Conservation (phyloP, 768 basidiomycete genomes). For the Agaricus blazei region DNA sequence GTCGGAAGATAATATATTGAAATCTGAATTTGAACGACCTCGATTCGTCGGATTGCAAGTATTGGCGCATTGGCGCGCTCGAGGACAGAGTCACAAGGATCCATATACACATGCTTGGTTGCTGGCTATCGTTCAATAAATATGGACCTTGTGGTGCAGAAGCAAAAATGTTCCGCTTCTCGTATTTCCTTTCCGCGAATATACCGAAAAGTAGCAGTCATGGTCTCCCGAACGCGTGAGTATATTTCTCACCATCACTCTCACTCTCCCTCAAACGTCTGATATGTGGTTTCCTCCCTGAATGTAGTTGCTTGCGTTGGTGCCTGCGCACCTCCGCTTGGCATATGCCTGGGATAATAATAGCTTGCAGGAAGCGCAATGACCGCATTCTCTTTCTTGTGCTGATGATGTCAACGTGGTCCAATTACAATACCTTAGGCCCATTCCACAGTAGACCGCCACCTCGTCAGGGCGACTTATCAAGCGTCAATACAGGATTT, state of each 20-base stretch:
- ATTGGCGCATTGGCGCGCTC: not conserved
- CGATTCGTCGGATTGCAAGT: not conserved
- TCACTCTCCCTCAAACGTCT: not conserved
- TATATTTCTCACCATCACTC: not conserved
- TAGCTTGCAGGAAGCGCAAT: not conserved
- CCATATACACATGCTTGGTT: not conserved
- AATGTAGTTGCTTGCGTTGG: not conserved
- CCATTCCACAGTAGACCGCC: not conserved
- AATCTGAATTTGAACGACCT: not conserved
- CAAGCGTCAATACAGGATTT: not conserved
- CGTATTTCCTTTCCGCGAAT: not conserved
- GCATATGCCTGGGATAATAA: not conserved
- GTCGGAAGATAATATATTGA: not conserved
- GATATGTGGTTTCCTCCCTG: not conserved
- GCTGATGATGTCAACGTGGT: not conserved
- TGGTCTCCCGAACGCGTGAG: not conserved
- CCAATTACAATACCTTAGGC: not conserved
- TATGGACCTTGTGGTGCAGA: conserved; percentile 6
- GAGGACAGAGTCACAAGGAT: not conserved
- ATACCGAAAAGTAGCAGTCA: not conserved
- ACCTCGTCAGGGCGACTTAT: not conserved
- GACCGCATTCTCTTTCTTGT: not conserved
- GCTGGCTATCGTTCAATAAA: not conserved
- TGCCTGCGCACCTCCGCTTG: not conserved
- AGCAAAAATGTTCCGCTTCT: not conserved